Percentiles rank a stretch among this genome's conserved stretches.
Conservation (phyloP, 2,329 filamentous ascomycete species). For the Corniculantispora saksenae region DNA sequence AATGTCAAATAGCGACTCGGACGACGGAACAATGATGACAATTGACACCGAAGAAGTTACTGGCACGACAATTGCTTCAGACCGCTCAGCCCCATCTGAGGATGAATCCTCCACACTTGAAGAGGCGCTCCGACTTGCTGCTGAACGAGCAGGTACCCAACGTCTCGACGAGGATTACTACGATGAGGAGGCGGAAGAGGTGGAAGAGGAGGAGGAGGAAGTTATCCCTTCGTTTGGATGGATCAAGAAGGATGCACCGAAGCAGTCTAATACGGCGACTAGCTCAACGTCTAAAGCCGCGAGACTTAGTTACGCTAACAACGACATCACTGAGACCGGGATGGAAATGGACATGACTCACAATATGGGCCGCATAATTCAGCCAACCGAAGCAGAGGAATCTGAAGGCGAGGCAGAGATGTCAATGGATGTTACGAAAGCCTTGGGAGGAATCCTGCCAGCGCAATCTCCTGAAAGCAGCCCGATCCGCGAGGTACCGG, state of each 20-base stretch:
- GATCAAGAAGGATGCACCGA: constrained; percentile 56
- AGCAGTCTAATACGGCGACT: background rate
- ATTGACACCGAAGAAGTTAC: constrained; percentile 78
- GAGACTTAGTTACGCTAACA: constrained; percentile 20
- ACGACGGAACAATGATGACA: constrained; percentile 79
- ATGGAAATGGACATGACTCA: constrained; percentile 60
- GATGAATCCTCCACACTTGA: constrained; percentile 75
- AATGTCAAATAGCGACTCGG: constrained; percentile 58
- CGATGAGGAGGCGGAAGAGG: constrained; percentile 51
- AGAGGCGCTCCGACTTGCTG: constrained; percentile 73
- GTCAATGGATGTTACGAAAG: constrained; percentile 92
- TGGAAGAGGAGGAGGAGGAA: constrained; percentile 60
- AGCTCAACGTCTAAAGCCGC: background rate
- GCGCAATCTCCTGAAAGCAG: constrained; percentile 28
- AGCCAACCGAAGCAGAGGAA: constrained; percentile 44
- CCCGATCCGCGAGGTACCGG: constrained; percentile 6
- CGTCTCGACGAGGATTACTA: constrained; percentile 52
- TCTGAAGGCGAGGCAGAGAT: constrained; percentile 62
- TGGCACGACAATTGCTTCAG: constrained; percentile 64
- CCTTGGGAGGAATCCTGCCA: constrained; percentile 75
- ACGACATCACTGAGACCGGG: constrained; percentile 37
- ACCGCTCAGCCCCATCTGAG: constrained; percentile 54
- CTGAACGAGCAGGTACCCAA: constrained; percentile 73
- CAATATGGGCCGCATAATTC: constrained; percentile 56
- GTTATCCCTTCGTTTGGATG: constrained; percentile 77